Percentiles rank a stretch among this genome's conserved stretches.
phyloP scores from a whole-genome alignment of 2,329 filamentous ascomycete species.

The Coniochaeta sp. region DNA sequence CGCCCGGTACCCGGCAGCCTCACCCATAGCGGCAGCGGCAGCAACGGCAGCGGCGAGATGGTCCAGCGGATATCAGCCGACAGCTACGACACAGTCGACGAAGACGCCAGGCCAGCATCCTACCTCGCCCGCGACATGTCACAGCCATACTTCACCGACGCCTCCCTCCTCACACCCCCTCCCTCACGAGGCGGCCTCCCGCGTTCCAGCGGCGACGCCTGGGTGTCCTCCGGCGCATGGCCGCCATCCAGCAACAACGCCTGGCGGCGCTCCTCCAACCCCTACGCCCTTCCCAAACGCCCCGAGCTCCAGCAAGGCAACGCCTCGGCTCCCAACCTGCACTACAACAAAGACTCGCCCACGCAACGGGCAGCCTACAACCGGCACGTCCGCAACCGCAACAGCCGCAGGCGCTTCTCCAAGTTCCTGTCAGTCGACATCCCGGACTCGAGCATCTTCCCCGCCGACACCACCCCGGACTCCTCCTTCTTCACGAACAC shows the following conservation, averaged over 20 bases:
- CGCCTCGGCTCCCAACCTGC: background rate
- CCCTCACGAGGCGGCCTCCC: background rate
- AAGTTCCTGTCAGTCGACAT: background rate
- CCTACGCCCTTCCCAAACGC: background rate
- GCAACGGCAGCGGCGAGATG: background rate
- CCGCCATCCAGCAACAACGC: background rate
- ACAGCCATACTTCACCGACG: background rate
- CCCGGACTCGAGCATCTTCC: background rate
- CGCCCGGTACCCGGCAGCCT: slow-evolving; percentile 1
- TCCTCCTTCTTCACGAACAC: slow-evolving; percentile 1
- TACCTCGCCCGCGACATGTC: background rate
- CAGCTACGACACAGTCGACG: background rate
- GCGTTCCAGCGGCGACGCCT: background rate
- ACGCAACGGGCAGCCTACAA: background rate
- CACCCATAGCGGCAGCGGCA: background rate
- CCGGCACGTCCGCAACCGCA: background rate
- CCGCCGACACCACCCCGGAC: background rate
- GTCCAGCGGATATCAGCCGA: background rate
- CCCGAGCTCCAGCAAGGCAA: background rate
- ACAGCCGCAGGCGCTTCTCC: background rate
- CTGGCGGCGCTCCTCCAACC: background rate
- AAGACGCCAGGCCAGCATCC: background rate
- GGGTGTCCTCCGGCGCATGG: background rate
- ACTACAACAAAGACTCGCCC: background rate
- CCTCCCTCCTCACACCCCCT: background rate